Base-by-base conservation (phyloP, 768 basidiomycete genomes). In the Ramaria rubella region DNA sequence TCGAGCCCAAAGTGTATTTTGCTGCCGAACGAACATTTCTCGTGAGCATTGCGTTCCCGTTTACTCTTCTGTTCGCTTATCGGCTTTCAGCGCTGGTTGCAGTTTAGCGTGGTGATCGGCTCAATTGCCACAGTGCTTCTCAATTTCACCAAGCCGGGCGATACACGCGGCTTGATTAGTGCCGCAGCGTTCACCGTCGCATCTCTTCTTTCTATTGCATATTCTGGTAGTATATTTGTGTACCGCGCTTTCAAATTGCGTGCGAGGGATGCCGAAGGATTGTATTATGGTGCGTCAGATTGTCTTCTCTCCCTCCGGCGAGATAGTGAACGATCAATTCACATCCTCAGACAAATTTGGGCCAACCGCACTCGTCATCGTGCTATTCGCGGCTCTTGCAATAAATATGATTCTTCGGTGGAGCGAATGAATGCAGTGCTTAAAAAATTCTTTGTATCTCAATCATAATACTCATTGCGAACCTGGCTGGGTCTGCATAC, bases 1-100 rank as follows among this genome's bases (percentile, higher is more conserved):
- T 99, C 46, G 96, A 99, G 69, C 96, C 96, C 27, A 99, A 99
- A 73, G 94, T 96, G 3, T 95, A 94, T 67, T 99, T 97, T 68
- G 96, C 96, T 5, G 85, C 87, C 34, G 94, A 97, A 70, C 79
- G 95, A 59, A 98, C 94, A 14, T 95, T 94, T 78, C 69, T 94
- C 72, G 93, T 90, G 68, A 71, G 91, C 76, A 24, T 57, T 59
- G 40, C 48, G 61, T 42, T 23, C 34, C 49, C n/a, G 54, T 59
- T 57, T 40, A 40, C 36, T 46, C 44, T 54, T 42, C 27, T 57
- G 52, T 30, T 24, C 30, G 26, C 36, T 33, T n/a, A 23, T 49
- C 30, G 38, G 49, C 58, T 33, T 29, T 21, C 68, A 94, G 90
- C 89, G 85, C 81, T 95, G 93, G 93, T 75, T 94, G 42, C 83